Conservation (phyloP, 164 flowering plant species). For the Macadamia integrifolia region DNA sequence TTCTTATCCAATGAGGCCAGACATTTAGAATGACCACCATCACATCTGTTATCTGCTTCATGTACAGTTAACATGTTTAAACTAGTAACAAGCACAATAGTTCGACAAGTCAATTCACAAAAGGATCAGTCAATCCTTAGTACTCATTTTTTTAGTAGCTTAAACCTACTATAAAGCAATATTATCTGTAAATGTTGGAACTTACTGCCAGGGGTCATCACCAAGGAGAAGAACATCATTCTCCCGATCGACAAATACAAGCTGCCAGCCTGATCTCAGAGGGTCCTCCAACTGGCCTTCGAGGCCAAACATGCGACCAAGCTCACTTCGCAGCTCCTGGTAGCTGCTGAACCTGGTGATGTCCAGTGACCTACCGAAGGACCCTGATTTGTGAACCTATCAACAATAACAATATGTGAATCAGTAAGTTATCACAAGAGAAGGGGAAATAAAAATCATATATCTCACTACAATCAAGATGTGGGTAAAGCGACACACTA, state of each 20-base stretch:
- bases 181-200: conserved; percentile 6
- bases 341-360: conserved; percentile 88
- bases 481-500: too few relatives aligned
- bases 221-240: conserved; percentile 97
- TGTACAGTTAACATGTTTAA: too few relatives aligned
- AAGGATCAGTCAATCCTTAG: too few relatives aligned
- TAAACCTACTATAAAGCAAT: too few relatives aligned
- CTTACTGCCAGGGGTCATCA: conserved; percentile 98
- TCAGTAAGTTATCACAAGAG: background rate
- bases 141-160: too few relatives aligned
- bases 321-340: conserved; percentile 83
- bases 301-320: conserved; percentile 89
- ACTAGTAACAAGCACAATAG: too few relatives aligned
- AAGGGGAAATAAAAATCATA: background rate
- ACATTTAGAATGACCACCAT: too few relatives aligned
- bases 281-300: conserved; percentile 98
- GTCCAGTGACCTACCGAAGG: conserved; percentile 90
- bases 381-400: conserved; percentile 89
- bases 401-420: background rate
- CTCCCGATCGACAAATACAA: conserved; percentile 99
- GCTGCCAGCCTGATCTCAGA: conserved; percentile 99
- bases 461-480: background rate
- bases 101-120: too few relatives aligned
- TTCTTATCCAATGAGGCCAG: too few relatives aligned
- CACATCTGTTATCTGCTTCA: too few relatives aligned